A percentile compares a stretch with the other conserved stretches of the same genome.
These are phyloP conservation scores for Tulasnella sp. DNA, from an alignment of 768 basidiomycete species.

Conservation along the genomic window DNA sequence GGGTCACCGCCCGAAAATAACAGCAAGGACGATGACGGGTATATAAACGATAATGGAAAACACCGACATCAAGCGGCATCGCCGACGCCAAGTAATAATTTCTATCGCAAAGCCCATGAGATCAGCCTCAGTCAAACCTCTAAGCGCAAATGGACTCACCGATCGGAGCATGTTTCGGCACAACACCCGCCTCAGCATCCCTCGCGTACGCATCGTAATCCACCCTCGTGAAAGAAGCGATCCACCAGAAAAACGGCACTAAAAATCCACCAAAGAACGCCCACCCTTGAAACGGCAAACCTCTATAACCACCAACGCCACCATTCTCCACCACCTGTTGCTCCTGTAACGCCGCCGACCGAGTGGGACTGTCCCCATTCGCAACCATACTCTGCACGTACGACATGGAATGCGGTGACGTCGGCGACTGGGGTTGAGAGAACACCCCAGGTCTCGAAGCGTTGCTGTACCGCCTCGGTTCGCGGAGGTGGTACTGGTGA, in stretches of 20 bases:
- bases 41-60: constrained; percentile 16
- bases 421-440: neutral
- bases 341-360: neutral
- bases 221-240: constrained; percentile 4
- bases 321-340: neutral
- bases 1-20: constrained; percentile 10
- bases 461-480: constrained; percentile 6
- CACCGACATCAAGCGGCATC: constrained; percentile 14
- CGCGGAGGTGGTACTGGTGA: neutral
- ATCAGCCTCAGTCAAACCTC: neutral
- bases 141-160: neutral
- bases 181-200: neutral
- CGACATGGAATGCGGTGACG: neutral
- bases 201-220: neutral
- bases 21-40: constrained; percentile 15
- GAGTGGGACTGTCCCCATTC: neutral
- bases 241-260: constrained; percentile 14
- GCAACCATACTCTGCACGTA: neutral
- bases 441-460: neutral
- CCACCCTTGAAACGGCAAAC: constrained; percentile 14
- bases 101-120: neutral
- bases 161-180: neutral
- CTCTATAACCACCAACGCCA: neutral
- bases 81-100: constrained; percentile 13
- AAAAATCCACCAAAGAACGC: constrained; percentile 16